Base-by-base conservation (phyloP, 2,329 filamentous ascomycete species). In the Fusarium bactridioides region DNA sequence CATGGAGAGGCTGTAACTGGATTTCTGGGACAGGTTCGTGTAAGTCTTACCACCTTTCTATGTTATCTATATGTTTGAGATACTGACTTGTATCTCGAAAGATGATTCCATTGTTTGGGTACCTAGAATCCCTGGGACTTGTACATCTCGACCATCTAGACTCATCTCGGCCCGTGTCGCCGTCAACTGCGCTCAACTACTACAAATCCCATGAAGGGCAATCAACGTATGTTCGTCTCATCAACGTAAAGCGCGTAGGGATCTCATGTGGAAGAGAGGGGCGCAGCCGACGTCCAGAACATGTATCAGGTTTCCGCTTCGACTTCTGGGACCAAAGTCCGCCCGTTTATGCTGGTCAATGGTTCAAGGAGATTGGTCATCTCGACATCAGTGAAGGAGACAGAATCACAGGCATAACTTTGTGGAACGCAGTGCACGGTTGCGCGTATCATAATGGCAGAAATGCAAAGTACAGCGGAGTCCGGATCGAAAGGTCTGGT, bases 301-400 rank as follows among this genome's bases (percentile, higher is more conserved):
- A 69, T 1, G 16, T 70, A 11, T 50, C 64, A 16, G 67, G 67
- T 1, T 37, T 70, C 13, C 43, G 45, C 31, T 58, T 70, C n/a
- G 60, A 69, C 5, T 70, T 61, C 16, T 55, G 55, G 64, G 41
- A 40, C 7, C 19, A 25, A 3, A 43, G 13, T 0, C 6, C 27
- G 4, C 33, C 60, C 1, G 4, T 45, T 3, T 70, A 61, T n/a
- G 13, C 61, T 13, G 64, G 67, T 2, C 67, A 70, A 18, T 70
- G 64, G 67, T 57, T 41, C 8, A 3, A 19, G 4, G 60, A 69
- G 23, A 41, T 57, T 29, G 16, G 8, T 0, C 25, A 45, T 27
- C 19, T 67, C 2, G 9, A 45, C 8, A 1, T 69, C 16, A 2
- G 31, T 12, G 7, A 4, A 8, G 43, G 33, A 1, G 58, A 63